phyloP scores from a whole-genome alignment of 495 filamentous ascomycete species.

The Aspergillus mulundensis region DNA sequence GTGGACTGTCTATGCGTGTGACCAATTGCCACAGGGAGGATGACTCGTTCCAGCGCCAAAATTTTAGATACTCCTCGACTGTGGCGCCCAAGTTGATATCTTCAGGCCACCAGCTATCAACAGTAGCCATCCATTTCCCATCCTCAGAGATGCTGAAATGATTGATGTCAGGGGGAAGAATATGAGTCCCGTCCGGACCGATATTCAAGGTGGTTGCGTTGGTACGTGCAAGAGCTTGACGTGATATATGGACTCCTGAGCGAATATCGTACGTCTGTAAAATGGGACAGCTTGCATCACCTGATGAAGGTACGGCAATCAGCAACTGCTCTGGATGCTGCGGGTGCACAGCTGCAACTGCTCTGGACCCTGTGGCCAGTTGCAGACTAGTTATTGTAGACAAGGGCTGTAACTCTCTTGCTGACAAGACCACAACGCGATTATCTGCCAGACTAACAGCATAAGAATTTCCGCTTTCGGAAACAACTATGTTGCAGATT shows the following conservation, averaged over 20 bases:
- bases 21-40: constrained; percentile 66
- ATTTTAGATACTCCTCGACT: constrained; percentile 74
- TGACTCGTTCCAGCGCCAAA: constrained; percentile 75
- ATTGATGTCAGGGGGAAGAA: constrained; percentile 70
- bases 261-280: constrained; percentile 82
- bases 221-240: constrained; percentile 83
- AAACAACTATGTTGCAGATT: constrained; percentile 80
- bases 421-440: constrained; percentile 80
- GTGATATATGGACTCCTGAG: constrained; percentile 65
- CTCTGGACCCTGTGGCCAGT: constrained; percentile 29
- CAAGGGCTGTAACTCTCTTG: constrained; percentile 76
- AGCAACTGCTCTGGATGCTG: constrained; percentile 54
- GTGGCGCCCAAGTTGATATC: constrained; percentile 64
- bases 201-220: constrained; percentile 77
- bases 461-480: constrained; percentile 72
- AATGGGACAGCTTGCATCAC: constrained; percentile 44
- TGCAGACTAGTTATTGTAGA: constrained; percentile 81
- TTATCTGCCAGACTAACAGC: constrained; percentile 85
- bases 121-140: constrained; percentile 85
- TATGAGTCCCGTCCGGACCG: constrained; percentile 60
- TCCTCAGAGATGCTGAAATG: constrained; percentile 69
- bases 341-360: constrained; percentile 49
- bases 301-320: constrained; percentile 52
- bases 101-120: constrained; percentile 78
- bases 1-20: constrained; percentile 78